A percentile compares a stretch with the other conserved stretches of the same genome.
phyloP scores from a whole-genome alignment of 345 rosid species.

The Brassica incana region DNA sequence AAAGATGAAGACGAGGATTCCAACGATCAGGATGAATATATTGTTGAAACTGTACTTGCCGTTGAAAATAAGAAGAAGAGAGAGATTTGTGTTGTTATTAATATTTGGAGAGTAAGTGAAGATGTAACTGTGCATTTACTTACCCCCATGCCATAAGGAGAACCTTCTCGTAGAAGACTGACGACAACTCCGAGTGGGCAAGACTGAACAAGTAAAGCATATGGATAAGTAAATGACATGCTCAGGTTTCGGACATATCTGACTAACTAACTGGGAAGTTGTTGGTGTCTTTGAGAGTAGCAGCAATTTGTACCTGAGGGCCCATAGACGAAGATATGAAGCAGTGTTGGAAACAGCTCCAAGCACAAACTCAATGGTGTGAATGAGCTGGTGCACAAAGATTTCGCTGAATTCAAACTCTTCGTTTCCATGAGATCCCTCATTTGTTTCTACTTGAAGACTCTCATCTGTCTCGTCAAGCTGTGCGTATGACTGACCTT shows the following conservation, averaged over 20 bases:
- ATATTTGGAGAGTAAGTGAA: not conserved
- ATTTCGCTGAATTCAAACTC: conserved; percentile 53
- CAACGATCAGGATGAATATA: conserved; percentile 60
- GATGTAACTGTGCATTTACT: conserved; percentile 18
- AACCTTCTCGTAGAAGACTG: conserved; percentile 89
- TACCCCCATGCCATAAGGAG: conserved; percentile 90
- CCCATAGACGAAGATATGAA: conserved; percentile 94
- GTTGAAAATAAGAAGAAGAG: not conserved
- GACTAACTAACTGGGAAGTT: not conserved
- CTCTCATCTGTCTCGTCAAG: conserved; percentile 70
- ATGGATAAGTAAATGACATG: conserved; percentile 4
- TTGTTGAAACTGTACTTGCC: conserved; percentile 59
- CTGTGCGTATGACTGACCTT: conserved; percentile 66
- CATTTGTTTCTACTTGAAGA: conserved; percentile 60
- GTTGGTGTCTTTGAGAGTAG: not conserved
- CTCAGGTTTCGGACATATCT: not conserved
- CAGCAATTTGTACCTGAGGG: conserved; percentile 61
- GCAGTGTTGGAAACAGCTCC: conserved; percentile 99
- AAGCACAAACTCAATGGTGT: conserved; percentile 96
- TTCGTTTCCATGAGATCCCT: conserved; percentile 70
- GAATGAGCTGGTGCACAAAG: conserved; percentile 84
- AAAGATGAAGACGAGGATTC: conserved; percentile 65
- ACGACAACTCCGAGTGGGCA: conserved; percentile 50
- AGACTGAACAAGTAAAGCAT: conserved; percentile 45
- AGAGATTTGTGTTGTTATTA: not conserved